phyloP scores from a whole-genome alignment of 768 basidiomycete genomes.

The Cyathus striatus region DNA sequence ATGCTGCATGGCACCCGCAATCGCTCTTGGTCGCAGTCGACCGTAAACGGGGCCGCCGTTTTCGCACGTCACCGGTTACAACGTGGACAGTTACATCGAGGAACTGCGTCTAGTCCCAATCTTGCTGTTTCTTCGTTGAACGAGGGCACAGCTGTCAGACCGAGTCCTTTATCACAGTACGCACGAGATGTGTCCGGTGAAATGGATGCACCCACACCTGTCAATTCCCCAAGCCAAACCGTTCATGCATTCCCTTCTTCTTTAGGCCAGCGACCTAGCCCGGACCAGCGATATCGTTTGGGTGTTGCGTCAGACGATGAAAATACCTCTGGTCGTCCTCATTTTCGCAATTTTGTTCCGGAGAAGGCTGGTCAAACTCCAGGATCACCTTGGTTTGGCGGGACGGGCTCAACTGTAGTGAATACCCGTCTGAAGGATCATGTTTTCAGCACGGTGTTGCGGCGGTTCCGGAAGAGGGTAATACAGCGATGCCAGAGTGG shows the following conservation, averaged over 20 bases:
- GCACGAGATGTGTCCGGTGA: slow-evolving; percentile 29
- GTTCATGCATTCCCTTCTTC: slow-evolving; percentile 23
- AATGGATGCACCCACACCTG: slow-evolving; percentile 43
- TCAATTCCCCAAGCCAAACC: slow-evolving; percentile 37
- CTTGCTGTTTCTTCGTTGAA: slow-evolving; percentile 31
- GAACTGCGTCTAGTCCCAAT: slow-evolving; percentile 69
- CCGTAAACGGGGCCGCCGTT: slow-evolving; percentile 26
- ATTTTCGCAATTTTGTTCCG: slow-evolving; percentile 34
- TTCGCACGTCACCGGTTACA: slow-evolving; percentile 31
- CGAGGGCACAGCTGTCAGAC: slow-evolving; percentile 17
- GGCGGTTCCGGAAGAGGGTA: slow-evolving; percentile 58
- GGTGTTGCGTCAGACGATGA: slow-evolving; percentile 23
- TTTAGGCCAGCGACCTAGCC: slow-evolving; percentile 14
- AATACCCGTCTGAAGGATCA: slow-evolving; percentile 95
- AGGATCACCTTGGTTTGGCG: slow-evolving; percentile 66
- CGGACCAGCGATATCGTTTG: slow-evolving; percentile 7
- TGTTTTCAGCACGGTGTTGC: slow-evolving; percentile 86
- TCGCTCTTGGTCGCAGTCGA: slow-evolving; percentile 47
- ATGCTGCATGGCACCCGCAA: slow-evolving; percentile 55
- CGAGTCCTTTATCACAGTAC: slow-evolving; percentile 38
- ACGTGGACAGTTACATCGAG: slow-evolving; percentile 39
- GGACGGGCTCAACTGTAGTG: slow-evolving; percentile 88
- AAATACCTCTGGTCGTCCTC: slow-evolving; percentile 23
- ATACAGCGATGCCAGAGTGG: slow-evolving; percentile 31
- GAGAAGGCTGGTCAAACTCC: slow-evolving; percentile 28